Evolutionary conservation across 169 alveolate species (phyloP).

Genomic region (Plasmodium adleri): DNA sequence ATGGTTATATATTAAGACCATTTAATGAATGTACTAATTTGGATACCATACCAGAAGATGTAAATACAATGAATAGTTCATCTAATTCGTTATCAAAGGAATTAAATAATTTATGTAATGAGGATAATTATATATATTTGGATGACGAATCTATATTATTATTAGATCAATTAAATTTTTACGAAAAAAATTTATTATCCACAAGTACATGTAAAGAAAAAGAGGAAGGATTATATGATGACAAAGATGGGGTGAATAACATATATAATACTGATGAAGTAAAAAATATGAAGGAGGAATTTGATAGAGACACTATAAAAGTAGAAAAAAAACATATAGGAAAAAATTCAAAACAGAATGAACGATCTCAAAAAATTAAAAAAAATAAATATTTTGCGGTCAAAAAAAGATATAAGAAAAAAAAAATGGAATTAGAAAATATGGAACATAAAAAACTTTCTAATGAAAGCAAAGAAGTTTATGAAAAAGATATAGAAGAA

Average conservation of each 20-base stretch:
- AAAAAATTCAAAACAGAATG: background rate
- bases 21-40: background rate
- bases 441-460: constrained; percentile 14
- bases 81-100: constrained; percentile 1
- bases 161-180: constrained; percentile 43
- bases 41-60: constrained; percentile 3
- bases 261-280: background rate
- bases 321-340: background rate
- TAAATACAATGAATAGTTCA: background rate
- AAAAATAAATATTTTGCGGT: background rate
- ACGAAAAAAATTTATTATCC: constrained; percentile 1
- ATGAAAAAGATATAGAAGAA: constrained; percentile 48
- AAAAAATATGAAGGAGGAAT: background rate
- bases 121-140: constrained; percentile 24
- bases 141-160: constrained; percentile 52
- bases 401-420: constrained; percentile 13
- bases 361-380: background rate
- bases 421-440: constrained; percentile 17
- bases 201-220: background rate
- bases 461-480: constrained; percentile 34
- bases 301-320: no score
- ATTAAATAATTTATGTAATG: background rate
- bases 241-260: constrained; percentile 3
- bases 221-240: background rate
- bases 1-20: constrained; percentile 66